These are phyloP conservation scores for Lizonia empirigonia DNA, from an alignment of 2,329 filamentous ascomycete species.

Conservation along the genomic window DNA sequence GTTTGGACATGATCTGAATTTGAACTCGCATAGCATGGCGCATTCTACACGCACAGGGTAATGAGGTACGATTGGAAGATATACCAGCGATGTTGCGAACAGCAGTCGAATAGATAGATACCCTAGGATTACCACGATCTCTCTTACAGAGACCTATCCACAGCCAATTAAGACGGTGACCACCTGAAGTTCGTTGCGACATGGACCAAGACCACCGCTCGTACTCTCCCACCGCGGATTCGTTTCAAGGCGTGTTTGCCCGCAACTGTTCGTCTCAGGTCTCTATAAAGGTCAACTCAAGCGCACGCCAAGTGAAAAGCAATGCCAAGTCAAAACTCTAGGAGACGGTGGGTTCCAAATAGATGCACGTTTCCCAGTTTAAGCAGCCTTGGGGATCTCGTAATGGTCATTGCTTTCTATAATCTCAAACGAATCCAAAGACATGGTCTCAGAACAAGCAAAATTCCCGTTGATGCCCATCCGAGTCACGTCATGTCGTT, in stretches of 20 bases:
- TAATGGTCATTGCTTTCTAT: neutral
- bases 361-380: neutral
- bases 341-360: neutral
- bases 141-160: neutral
- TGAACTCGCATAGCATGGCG: constrained; percentile 9
- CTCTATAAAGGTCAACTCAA: constrained; percentile 1
- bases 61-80: constrained; percentile 13
- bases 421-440: neutral
- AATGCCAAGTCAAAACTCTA: neutral
- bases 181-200: neutral
- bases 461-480: neutral
- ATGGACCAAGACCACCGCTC: neutral
- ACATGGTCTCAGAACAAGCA: constrained; percentile 10
- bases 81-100: constrained; percentile 5
- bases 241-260: constrained; percentile 1
- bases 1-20: constrained; percentile 7
- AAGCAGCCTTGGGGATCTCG: constrained; percentile 4
- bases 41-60: neutral
- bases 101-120: constrained; percentile 9
- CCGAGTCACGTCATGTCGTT: constrained; percentile 11
- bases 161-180: constrained; percentile 4
- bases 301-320: neutral
- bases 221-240: neutral
- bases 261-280: constrained; percentile 1
- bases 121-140: constrained; percentile 5